These are phyloP conservation scores for Solanum pinnatisectum DNA, from an alignment of 257 asterid genomes.

Conservation along the genomic window DNA sequence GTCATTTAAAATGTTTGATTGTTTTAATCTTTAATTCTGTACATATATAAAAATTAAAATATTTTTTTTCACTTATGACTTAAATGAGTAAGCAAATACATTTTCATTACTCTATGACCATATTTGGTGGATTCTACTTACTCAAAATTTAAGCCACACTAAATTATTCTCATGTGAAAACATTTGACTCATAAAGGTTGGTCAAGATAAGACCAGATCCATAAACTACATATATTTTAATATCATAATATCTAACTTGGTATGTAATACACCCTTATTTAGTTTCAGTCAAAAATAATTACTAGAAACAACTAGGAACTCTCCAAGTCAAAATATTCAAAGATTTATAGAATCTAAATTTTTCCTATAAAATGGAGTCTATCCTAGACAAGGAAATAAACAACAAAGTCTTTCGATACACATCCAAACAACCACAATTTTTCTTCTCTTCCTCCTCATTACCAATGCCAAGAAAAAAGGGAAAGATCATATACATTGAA, in stretches of 20 bases:
- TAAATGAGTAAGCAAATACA: too few species aligned
- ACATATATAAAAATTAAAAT: too few species aligned
- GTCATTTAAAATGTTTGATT: too few species aligned
- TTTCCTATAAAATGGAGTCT: background rate
- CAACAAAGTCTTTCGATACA: background rate
- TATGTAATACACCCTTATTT: background rate
- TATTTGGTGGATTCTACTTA: too few species aligned
- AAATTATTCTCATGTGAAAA: too few species aligned
- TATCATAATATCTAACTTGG: background rate
- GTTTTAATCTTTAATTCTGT: too few species aligned
- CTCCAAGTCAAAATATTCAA: background rate
- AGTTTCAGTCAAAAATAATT: background rate
- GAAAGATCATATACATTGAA: background rate
- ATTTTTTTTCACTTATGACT: too few species aligned
- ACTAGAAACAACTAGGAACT: background rate
- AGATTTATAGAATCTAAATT: background rate
- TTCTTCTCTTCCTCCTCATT: background rate
- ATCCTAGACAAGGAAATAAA: background rate
- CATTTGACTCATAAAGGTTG: background rate
- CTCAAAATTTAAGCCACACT: too few species aligned
- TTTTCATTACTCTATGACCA: too few species aligned
- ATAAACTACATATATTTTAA: background rate
- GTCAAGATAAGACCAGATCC: background rate
- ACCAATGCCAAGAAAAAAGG: conserved; percentile 1
- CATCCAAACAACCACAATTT: background rate